A percentile compares a stretch with the other conserved stretches of the same genome.
Conservation (phyloP, 2,329 filamentous ascomycete species). For the Harringtonia aguacate region DNA sequence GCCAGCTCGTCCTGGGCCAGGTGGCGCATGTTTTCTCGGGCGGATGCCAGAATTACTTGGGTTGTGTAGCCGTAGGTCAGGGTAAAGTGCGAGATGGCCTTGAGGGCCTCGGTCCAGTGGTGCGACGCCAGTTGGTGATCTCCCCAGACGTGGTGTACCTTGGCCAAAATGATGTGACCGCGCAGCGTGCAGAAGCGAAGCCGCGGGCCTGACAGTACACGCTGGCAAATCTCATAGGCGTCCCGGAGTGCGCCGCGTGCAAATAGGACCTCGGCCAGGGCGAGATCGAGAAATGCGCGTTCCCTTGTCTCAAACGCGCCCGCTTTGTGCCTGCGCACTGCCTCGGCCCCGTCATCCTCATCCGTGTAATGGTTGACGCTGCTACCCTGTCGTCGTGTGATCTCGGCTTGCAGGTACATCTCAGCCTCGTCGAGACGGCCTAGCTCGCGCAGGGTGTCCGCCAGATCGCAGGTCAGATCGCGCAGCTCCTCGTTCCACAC, state of each 20-base stretch:
- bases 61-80: slow-evolving; percentile 2
- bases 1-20: background rate
- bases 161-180: slow-evolving; percentile 1
- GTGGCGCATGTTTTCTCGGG: background rate
- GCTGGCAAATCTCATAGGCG: background rate
- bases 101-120: slow-evolving; percentile 1
- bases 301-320: background rate
- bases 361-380: background rate
- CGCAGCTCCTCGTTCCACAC: background rate
- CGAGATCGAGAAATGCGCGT: background rate
- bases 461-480: slow-evolving; percentile 1
- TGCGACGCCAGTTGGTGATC: slow-evolving; percentile 1
- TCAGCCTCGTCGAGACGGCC: background rate
- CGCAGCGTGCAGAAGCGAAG: slow-evolving; percentile 1
- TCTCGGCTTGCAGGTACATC: background rate
- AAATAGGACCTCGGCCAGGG: background rate
- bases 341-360: background rate
- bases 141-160: background rate
- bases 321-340: background rate
- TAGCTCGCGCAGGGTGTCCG: background rate
- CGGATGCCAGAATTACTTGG: background rate
- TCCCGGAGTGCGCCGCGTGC: background rate
- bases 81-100: background rate
- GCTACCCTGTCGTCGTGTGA: background rate
- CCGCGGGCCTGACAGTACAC: background rate